Evolutionary conservation across 345 rosid genomes (phyloP).

Genomic region (Arabidopsis thaliana): DNA sequence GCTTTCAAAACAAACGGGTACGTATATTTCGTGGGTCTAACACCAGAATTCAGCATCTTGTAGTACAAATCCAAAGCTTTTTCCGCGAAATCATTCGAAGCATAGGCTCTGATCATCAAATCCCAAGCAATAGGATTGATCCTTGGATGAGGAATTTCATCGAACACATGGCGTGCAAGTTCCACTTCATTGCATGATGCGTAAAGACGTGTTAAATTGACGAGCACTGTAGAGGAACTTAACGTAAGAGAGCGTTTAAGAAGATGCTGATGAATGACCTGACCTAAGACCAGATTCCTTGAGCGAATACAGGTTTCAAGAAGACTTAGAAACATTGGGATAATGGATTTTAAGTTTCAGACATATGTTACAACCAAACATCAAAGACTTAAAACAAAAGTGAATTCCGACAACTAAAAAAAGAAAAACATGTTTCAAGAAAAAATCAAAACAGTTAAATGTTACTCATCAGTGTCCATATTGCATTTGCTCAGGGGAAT

Average conservation of each 20-base stretch:
- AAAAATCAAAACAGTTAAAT: not conserved
- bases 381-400: not conserved
- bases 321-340: slow-evolving; percentile 35
- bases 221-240: slow-evolving; percentile 22
- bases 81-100: slow-evolving; percentile 48
- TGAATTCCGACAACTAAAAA: not conserved
- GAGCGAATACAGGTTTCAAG: slow-evolving; percentile 44
- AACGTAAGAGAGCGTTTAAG: slow-evolving; percentile 36
- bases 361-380: not conserved
- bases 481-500: slow-evolving; percentile 57
- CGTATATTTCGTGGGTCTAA: slow-evolving; percentile 55
- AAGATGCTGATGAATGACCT: slow-evolving; percentile 45
- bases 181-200: slow-evolving; percentile 36
- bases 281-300: slow-evolving; percentile 32
- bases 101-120: slow-evolving; percentile 57
- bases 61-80: slow-evolving; percentile 51
- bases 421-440: too few relatives aligned
- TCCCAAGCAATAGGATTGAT: slow-evolving; percentile 53
- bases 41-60: slow-evolving; percentile 51
- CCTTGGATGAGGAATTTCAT: slow-evolving; percentile 50
- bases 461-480: slow-evolving; percentile 65
- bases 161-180: slow-evolving; percentile 56
- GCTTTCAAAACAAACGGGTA: slow-evolving; percentile 65
- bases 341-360: not conserved
- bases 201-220: slow-evolving; percentile 41